These are phyloP conservation scores for Penicillium hesseltinei DNA, from an alignment of 2,329 filamentous ascomycete genomes.

Conservation along the genomic window DNA sequence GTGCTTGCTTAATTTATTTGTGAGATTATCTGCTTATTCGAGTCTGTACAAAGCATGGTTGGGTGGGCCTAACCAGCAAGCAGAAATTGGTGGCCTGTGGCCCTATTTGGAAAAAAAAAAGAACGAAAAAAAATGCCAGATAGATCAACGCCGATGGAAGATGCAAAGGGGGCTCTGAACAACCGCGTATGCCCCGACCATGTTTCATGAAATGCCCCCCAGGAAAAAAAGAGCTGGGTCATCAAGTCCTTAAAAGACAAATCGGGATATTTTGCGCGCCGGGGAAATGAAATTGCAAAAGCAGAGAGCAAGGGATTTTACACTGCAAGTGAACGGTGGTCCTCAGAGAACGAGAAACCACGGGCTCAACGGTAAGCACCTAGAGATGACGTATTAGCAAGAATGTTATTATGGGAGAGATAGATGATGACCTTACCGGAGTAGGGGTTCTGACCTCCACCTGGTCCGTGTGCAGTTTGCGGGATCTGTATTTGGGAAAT, in stretches of 20 bases:
- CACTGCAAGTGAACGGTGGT: slow-evolving; percentile 4
- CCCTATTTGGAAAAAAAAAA: background rate
- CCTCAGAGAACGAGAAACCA: background rate
- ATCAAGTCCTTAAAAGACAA: slow-evolving; percentile 16
- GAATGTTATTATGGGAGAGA: no score
- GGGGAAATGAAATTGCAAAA: slow-evolving; percentile 15
- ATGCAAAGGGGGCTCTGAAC: slow-evolving; percentile 7
- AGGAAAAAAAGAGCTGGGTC: background rate
- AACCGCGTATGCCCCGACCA: slow-evolving; percentile 4
- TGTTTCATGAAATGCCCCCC: slow-evolving; percentile 7
- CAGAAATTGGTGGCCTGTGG: background rate
- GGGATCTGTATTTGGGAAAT: slow-evolving; percentile 41
- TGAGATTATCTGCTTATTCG: slow-evolving; percentile 4
- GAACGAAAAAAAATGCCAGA: background rate
- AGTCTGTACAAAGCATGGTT: slow-evolving; percentile 5
- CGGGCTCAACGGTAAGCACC: slow-evolving; percentile 21
- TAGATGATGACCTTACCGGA: slow-evolving; percentile 29
- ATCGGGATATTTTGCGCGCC: slow-evolving; percentile 12
- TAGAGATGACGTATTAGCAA: slow-evolving; percentile 3
- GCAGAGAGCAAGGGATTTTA: slow-evolving; percentile 8
- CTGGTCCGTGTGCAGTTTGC: slow-evolving; percentile 32
- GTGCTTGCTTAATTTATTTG: background rate
- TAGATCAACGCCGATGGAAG: slow-evolving; percentile 11
- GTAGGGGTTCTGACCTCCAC: slow-evolving; percentile 28
- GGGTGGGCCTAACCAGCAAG: background rate